A percentile compares a stretch with the other conserved stretches of the same genome.
These are phyloP conservation scores for Talaromyces verruculosus DNA, from an alignment of 2,329 filamentous ascomycete genomes.

Conservation along the genomic window DNA sequence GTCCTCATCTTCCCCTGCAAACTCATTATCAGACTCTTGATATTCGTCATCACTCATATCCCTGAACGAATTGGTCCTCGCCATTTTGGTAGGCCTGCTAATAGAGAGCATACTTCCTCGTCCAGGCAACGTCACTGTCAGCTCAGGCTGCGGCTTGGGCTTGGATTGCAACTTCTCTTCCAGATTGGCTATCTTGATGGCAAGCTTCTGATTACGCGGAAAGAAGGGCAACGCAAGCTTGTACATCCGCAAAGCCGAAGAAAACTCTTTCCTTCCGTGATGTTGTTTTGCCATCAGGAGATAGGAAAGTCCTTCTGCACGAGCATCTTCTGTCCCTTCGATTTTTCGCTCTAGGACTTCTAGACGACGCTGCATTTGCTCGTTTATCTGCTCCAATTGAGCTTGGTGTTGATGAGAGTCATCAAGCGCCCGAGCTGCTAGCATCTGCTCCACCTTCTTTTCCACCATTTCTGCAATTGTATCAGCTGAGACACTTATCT, in stretches of 20 bases:
- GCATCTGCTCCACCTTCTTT: constrained; percentile 83
- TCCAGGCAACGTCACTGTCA: constrained; percentile 25
- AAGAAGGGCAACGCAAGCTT: constrained; percentile 82
- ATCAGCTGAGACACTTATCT: constrained; percentile 60
- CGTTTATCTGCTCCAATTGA: constrained; percentile 60
- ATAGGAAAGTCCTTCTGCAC: constrained; percentile 79
- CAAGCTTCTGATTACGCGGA: constrained; percentile 76
- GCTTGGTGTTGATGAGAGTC: constrained; percentile 50
- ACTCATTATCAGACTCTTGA: constrained; percentile 27
- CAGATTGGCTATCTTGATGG: constrained; percentile 55
- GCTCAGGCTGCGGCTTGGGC: constrained; percentile 22
- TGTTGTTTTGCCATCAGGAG: constrained; percentile 90
- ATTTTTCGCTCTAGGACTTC: constrained; percentile 86
- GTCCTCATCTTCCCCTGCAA: constrained; percentile 34
- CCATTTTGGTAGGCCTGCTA: constrained; percentile 29
- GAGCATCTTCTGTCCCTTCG: constrained; percentile 70
- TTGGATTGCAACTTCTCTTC: constrained; percentile 50
- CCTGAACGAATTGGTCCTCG: constrained; percentile 32
- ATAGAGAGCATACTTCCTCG: constrained; percentile 38
- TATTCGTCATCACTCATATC: constrained; percentile 37
- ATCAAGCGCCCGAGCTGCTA: constrained; percentile 69
- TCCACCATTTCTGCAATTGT: constrained; percentile 90
- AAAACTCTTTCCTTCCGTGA: constrained; percentile 77
- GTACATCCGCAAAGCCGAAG: constrained; percentile 79
- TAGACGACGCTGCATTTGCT: constrained; percentile 75